Evolutionary conservation across 1,284 basidiomycete species (phyloP).

Genomic region (Sanguinoderma infundibulare): DNA sequence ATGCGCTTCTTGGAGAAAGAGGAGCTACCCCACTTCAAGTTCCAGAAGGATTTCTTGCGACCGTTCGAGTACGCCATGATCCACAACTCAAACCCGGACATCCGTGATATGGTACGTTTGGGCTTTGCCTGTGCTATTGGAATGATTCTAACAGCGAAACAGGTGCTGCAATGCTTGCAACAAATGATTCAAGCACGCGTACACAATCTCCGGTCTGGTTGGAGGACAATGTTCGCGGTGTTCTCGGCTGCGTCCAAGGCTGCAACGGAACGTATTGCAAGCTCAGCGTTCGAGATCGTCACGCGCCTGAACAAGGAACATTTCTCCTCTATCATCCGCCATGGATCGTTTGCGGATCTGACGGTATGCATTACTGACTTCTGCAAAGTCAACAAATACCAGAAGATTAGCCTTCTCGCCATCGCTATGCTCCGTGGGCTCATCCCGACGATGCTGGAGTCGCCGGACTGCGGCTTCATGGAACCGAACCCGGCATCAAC

Average conservation of each 20-base stretch:
- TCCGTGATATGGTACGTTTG: slow-evolving; percentile 88
- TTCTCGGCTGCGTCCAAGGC: slow-evolving; percentile 96
- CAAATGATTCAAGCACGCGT: slow-evolving; percentile 98
- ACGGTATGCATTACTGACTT: slow-evolving; percentile 99
- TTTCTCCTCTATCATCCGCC: slow-evolving; percentile 88
- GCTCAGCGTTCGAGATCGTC: slow-evolving; percentile 96
- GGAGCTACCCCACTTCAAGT: slow-evolving; percentile 97
- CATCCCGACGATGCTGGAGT: slow-evolving; percentile 90
- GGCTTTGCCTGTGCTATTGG: neutral
- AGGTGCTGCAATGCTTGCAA: slow-evolving; percentile 97
- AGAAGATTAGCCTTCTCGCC: slow-evolving; percentile 95
- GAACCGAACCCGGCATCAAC: slow-evolving; percentile 39
- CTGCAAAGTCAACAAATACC: slow-evolving; percentile 98
- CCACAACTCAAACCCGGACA: slow-evolving; percentile 93
- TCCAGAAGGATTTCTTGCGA: slow-evolving; percentile 98
- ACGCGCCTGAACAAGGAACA: slow-evolving; percentile 90
- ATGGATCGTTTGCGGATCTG: slow-evolving; percentile 95
- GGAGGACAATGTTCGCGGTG: slow-evolving; percentile 99
- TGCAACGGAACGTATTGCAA: slow-evolving; percentile 92
- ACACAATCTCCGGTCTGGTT: slow-evolving; percentile 96
- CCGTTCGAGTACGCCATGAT: slow-evolving; percentile 99
- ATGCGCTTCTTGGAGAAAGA: slow-evolving; percentile 99
- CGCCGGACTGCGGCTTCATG: slow-evolving; percentile 78
- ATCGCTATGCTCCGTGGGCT: slow-evolving; percentile 96
- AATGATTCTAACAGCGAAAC: slow-evolving; percentile 1